phyloP scores from a whole-genome alignment of 345 rosid species.

The Firmiana major region DNA sequence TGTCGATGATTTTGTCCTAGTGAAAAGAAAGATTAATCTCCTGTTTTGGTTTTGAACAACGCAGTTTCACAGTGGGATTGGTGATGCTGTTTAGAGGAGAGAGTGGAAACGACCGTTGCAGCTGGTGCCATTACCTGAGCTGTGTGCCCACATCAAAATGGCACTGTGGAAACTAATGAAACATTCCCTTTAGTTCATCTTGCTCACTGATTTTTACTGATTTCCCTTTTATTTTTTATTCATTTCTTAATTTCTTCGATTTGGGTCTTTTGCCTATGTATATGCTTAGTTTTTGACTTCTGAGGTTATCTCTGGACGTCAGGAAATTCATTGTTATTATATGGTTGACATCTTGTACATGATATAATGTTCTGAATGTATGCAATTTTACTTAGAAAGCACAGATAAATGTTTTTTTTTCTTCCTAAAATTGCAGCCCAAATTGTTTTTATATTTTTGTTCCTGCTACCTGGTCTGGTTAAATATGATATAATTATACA shows the following conservation, averaged over 20 bases:
- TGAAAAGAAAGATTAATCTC: background rate
- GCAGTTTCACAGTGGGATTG: slow-evolving; percentile 66
- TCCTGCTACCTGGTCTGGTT: no score
- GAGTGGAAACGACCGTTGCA: slow-evolving; percentile 82
- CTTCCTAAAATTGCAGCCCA: background rate
- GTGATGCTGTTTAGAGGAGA: slow-evolving; percentile 83
- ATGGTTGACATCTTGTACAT: background rate
- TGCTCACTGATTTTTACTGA: background rate
- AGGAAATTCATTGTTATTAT: background rate
- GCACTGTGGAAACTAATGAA: slow-evolving; percentile 50
- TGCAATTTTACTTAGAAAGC: background rate
- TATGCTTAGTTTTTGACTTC: slow-evolving; percentile 7
- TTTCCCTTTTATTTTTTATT: background rate
- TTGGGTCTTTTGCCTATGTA: slow-evolving; percentile 12
- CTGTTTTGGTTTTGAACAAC: background rate
- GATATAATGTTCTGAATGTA: background rate
- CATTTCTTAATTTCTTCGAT: slow-evolving; percentile 24
- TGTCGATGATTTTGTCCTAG: background rate
- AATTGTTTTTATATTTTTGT: background rate
- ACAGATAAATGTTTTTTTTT: background rate
- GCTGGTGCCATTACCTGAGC: slow-evolving; percentile 96
- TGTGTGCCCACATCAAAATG: slow-evolving; percentile 87
- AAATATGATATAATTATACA: no score
- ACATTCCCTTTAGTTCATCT: background rate
- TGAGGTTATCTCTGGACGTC: background rate